Base-by-base conservation (phyloP, 805 yeast genomes). In the Zygosaccharomyces bailii region DNA sequence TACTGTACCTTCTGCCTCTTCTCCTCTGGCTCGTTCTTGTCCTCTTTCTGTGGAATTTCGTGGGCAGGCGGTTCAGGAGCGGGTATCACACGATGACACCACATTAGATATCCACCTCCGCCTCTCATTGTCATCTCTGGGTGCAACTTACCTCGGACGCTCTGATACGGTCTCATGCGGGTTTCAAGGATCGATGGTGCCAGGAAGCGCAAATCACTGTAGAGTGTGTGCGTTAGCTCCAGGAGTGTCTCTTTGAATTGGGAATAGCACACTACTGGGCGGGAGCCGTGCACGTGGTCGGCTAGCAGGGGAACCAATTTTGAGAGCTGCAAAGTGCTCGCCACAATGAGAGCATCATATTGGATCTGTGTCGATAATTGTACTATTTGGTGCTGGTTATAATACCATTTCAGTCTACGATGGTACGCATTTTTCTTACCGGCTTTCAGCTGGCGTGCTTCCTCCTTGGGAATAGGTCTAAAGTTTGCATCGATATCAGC, bases 81-180 rank as follows among this genome's bases (percentile, higher is more conserved):
- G 3, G 96, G 96, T 42, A 80, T 68, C 0, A 93, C 97, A 39
- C 86, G 73, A 11, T 86, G 77, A 2, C 91, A 95, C 70, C 80
- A 76, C 52, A 89, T 69, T 2, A 93, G 62, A 62, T 80, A 91
- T 0, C 99, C 99, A 25, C 97, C 98, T 46, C 84, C 90, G 5
- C 96, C 89, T 56, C 87, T 76, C 74, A 84, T 81, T 0, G 97
- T 86, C 99, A 93, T 93, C 48, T 82, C 60, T 0, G 99, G 99
- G 64, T 93, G 99, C 57, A 91, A 71, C 60, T 95, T 81, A 5
- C 98, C 99, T 14, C 95, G 87, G 21, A 91, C 79, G 2, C 97
- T 88, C 69, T 93, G 99, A 62, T 84, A 90, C 39, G 82, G 82
- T 51, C 97, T 77, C 9, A 85, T 93, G 50, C 86, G 74, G 1